Evolutionary conservation across 1,139 yeast species (phyloP).

Genomic region (Nakaseomyces bracarensis): DNA sequence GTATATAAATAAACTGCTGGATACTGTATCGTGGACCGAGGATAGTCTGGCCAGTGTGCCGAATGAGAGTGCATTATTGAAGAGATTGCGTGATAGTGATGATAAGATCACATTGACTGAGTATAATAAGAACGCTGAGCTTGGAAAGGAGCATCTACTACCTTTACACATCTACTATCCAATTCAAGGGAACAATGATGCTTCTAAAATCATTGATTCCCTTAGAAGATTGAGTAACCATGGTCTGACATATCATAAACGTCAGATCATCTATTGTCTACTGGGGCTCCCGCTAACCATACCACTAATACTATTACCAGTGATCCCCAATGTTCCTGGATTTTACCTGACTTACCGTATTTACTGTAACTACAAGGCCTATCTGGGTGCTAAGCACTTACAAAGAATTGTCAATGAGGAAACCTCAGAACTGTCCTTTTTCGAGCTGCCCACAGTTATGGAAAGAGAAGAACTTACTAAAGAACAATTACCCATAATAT

Average conservation of each 20-base stretch:
- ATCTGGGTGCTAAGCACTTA: slow-evolving; percentile 65
- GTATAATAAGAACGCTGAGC: slow-evolving; percentile 11
- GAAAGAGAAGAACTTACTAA: neutral
- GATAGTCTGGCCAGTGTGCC: slow-evolving; percentile 45
- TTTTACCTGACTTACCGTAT: slow-evolving; percentile 74
- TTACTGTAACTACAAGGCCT: slow-evolving; percentile 78
- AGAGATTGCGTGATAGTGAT: slow-evolving; percentile 19
- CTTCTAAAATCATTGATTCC: slow-evolving; percentile 17
- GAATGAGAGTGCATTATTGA: slow-evolving; percentile 31
- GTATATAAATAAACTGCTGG: slow-evolving; percentile 36
- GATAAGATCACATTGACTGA: slow-evolving; percentile 11
- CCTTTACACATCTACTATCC: slow-evolving; percentile 22
- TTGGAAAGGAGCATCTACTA: slow-evolving; percentile 18
- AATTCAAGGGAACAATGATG: slow-evolving; percentile 24
- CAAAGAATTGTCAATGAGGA: slow-evolving; percentile 7
- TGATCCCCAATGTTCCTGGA: slow-evolving; percentile 95
- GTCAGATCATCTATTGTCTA: slow-evolving; percentile 42
- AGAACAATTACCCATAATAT: slow-evolving; percentile 12
- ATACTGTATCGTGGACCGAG: slow-evolving; percentile 45
- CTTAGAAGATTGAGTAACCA: slow-evolving; percentile 29
- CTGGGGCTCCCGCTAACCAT: slow-evolving; percentile 67
- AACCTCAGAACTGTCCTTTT: neutral
- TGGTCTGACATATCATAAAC: slow-evolving; percentile 39
- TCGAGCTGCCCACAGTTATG: neutral
- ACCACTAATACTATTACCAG: slow-evolving; percentile 75